phyloP scores from a whole-genome alignment of 768 basidiomycete genomes.

The Pisolithus tinctorius region DNA sequence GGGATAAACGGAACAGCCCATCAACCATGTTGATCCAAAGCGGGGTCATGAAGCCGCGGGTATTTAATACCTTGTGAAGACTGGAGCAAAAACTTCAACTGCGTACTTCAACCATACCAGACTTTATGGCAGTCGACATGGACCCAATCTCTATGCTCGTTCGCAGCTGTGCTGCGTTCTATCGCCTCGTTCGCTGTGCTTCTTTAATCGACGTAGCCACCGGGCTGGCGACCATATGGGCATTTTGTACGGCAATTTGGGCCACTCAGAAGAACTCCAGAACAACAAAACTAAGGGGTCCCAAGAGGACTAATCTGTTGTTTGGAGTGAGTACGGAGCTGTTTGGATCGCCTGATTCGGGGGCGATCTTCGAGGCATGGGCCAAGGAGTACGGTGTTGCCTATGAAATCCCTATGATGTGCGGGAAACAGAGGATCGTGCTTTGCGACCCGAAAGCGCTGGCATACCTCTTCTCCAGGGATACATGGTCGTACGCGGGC shows the following conservation, averaged over 20 bases:
- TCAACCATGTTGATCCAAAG: no score
- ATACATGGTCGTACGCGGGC: slow-evolving; percentile 41
- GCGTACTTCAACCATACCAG: no score
- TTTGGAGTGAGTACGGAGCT: background rate
- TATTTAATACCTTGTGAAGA: no score
- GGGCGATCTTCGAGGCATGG: slow-evolving; percentile 37
- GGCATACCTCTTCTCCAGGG: slow-evolving; percentile 41
- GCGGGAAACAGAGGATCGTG: slow-evolving; percentile 30
- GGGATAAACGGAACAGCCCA: background rate
- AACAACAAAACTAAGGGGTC: background rate
- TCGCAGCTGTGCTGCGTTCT: no score
- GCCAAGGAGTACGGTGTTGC: slow-evolving; percentile 37
- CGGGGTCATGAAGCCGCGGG: no score
- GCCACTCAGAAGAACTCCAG: background rate
- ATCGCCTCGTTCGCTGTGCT: no score
- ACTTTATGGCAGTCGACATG: no score
- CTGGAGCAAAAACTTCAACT: no score
- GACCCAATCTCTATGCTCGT: no score
- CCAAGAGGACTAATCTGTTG: background rate
- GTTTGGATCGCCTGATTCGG: background rate
- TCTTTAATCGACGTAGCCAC: no score
- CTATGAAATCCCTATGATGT: slow-evolving; percentile 30
- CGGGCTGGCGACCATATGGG: background rate
- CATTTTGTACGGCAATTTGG: background rate
- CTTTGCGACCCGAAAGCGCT: slow-evolving; percentile 42